Conservation (phyloP, 345 rosid genomes). For the Aethionema arabicum region DNA sequence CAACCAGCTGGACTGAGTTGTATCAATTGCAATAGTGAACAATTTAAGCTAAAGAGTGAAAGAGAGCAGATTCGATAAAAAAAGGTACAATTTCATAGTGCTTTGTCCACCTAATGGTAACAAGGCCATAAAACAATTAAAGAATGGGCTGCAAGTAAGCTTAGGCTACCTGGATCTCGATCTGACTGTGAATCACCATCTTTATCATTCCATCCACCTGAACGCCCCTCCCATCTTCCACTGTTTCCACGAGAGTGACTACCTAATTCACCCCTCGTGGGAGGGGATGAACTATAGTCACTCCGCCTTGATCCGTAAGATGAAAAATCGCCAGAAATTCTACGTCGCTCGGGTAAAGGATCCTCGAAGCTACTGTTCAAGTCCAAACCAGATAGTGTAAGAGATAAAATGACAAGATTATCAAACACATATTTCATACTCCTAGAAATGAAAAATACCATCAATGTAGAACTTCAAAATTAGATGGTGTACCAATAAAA, state of each 20-base stretch:
- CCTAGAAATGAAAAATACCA: no score
- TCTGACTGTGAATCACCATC: slow-evolving; percentile 77
- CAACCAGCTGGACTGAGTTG: slow-evolving; percentile 19
- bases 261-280: slow-evolving; percentile 70
- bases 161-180: slow-evolving; percentile 62
- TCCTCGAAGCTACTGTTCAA: slow-evolving; percentile 64
- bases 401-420: no score
- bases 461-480: no score
- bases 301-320: slow-evolving; percentile 59
- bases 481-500: neutral
- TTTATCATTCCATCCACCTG: slow-evolving; percentile 75
- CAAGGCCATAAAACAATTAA: slow-evolving; percentile 20
- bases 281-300: slow-evolving; percentile 91
- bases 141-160: slow-evolving; percentile 18
- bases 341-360: slow-evolving; percentile 56
- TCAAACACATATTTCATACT: no score
- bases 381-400: slow-evolving; percentile 20
- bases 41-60: neutral
- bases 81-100: neutral
- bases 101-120: slow-evolving; percentile 26
- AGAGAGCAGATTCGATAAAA: slow-evolving; percentile 15
- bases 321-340: slow-evolving; percentile 53
- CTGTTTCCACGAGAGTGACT: slow-evolving; percentile 51
- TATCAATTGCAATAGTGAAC: slow-evolving; percentile 5
- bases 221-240: slow-evolving; percentile 89